Base-by-base conservation (phyloP, 106 monocot genomes). In the Dactylorhiza incarnata region DNA sequence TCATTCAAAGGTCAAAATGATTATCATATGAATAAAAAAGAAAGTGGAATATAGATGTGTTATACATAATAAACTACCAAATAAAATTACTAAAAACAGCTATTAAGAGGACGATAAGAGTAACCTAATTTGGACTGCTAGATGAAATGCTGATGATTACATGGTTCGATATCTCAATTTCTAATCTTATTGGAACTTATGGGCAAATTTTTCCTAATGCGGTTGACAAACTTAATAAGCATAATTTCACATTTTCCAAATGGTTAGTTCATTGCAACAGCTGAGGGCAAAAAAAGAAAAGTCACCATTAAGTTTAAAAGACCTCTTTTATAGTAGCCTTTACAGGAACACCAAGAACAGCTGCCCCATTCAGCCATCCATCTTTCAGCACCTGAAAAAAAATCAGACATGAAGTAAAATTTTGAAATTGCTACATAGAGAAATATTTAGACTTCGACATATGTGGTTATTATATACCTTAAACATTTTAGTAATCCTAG, bases 241-340 rank as follows among this genome's bases (percentile, higher is more conserved):
- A 65, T 25, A 29, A 25, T 26, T 65, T 11, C 65, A 65, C 65
- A 29, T 29, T 9, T 29, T 65, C 10, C 65, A 65, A 65, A 65
- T 65, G 26, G 26, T 37, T 65, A 37, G 37, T 37, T 37, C 37
- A 37, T 9, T 65, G 4, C 9, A 65, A 26, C 65, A 29, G 29
- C 65, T 5, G 12, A 65, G 65, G 13, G 6, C 13, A 70, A 46
- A 4, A 45, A 45, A 37, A 47, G 20, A 47, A 71, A 47, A 12
- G 22, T 22, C 12, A 44, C 16, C 48, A 49, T 49, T 49, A 5
- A 46, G 45, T 63, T 65, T 65, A 19, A 73, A 49, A 48, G 58
- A 99, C 99, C 91, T 99, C 94, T 78, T 99, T 99, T 77, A 99
- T 94, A 16, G 99, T 94, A 73, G 99, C 99, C 85, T 99, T 99